Evolutionary conservation across 2,329 filamentous ascomycete species (phyloP).

Genomic region (Lachnellula arida): DNA sequence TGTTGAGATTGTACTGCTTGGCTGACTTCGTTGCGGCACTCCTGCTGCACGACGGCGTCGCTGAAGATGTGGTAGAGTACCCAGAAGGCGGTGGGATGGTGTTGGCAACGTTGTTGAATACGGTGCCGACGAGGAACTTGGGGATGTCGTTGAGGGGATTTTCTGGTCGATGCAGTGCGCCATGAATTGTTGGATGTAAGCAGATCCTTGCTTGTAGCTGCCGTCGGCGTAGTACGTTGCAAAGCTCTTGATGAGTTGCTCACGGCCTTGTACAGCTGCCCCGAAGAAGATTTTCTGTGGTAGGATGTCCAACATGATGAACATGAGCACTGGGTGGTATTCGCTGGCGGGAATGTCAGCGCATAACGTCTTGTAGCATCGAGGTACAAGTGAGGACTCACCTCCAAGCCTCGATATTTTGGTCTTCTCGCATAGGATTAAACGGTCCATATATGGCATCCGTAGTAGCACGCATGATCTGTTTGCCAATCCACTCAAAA

Average conservation of each 20-base stretch:
- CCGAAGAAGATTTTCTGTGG: background rate
- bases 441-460: conserved; percentile 39
- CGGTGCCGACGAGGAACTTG: conserved; percentile 28
- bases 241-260: conserved; percentile 1
- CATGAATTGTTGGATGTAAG: background rate
- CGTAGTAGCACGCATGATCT: conserved; percentile 36
- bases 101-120: conserved; percentile 30
- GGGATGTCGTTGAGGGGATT: conserved; percentile 3
- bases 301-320: background rate
- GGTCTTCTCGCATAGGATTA: conserved; percentile 32
- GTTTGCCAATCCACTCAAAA: conserved; percentile 35
- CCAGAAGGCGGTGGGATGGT: conserved; percentile 36
- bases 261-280: background rate
- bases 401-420: background rate
- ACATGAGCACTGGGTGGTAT: background rate
- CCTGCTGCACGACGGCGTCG: conserved; percentile 24
- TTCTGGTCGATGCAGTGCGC: background rate
- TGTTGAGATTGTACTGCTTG: conserved; percentile 10
- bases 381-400: background rate
- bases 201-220: conserved; percentile 1
- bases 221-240: background rate
- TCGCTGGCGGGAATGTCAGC: background rate
- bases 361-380: background rate
- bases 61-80: conserved; percentile 32
- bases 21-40: conserved; percentile 29